A percentile compares a stretch with the other conserved stretches of the same genome.
phyloP scores from a whole-genome alignment of 169 alveolate genomes.

The Neospora caninum region DNA sequence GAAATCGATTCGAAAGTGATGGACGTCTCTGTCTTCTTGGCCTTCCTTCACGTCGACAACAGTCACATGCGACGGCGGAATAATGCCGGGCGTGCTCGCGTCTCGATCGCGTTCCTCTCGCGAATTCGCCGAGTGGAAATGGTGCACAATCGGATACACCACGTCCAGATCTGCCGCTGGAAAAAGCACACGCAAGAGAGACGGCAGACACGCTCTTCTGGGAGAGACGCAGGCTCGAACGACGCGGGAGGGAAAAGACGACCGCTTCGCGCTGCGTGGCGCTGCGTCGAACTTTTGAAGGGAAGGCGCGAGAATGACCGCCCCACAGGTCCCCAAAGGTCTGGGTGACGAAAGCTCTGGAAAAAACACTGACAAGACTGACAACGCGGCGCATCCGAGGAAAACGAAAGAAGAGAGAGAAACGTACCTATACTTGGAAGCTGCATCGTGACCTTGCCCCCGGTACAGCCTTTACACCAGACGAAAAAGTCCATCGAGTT shows the following conservation, averaged over 20 bases:
- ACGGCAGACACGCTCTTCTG: background rate
- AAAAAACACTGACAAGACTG: too few relatives aligned
- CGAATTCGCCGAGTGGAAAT: background rate
- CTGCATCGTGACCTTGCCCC: background rate
- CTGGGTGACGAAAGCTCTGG: too few relatives aligned
- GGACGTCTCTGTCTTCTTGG: background rate
- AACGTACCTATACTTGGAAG: slow-evolving; percentile 30
- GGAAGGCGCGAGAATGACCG: background rate
- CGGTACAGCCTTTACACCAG: background rate
- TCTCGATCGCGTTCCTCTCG: background rate
- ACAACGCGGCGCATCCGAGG: background rate
- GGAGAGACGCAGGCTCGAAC: too few relatives aligned
- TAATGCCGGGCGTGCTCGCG: slow-evolving; percentile 1
- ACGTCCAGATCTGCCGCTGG: slow-evolving; percentile 42
- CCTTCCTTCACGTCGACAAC: background rate
- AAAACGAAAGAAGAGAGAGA: background rate
- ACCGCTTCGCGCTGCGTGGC: too few relatives aligned
- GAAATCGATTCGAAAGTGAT: slow-evolving; percentile 29
- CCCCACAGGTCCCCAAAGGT: too few relatives aligned
- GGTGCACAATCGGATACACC: background rate
- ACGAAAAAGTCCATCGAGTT: background rate
- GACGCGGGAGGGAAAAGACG: too few relatives aligned
- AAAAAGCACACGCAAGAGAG: background rate
- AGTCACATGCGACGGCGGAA: slow-evolving; percentile 1
- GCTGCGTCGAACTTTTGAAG: background rate